Conservation (phyloP, 1,284 basidiomycete genomes). For the Cryptococcus neoformans region DNA sequence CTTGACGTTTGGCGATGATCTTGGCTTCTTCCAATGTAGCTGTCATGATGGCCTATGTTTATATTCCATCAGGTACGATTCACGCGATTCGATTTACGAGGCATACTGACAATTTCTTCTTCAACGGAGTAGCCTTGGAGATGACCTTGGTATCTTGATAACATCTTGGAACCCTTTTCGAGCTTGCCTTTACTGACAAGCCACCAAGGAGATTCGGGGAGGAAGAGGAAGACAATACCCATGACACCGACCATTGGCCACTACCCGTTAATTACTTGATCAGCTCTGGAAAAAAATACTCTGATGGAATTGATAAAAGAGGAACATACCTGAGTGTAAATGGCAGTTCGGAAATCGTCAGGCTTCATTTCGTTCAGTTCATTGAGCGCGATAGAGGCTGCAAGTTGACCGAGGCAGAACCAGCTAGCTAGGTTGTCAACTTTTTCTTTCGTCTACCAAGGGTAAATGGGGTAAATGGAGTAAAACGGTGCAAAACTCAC, state of each 20-base stretch:
- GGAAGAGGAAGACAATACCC: slow-evolving; percentile 16
- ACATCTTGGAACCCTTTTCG: slow-evolving; percentile 11
- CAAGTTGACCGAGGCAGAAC: slow-evolving; percentile 21
- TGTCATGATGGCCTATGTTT: slow-evolving; percentile 8
- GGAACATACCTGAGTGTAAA: slow-evolving; percentile 16
- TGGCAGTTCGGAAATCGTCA: slow-evolving; percentile 12
- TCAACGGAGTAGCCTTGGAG: slow-evolving; percentile 21
- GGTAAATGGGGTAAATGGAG: not conserved
- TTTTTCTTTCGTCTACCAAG: not conserved
- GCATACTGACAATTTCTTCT: slow-evolving; percentile 13
- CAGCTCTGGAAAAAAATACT: too few species aligned
- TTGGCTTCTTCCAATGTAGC: slow-evolving; percentile 14
- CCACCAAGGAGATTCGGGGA: slow-evolving; percentile 29
- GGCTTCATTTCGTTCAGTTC: slow-evolving; percentile 12
- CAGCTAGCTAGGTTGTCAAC: slow-evolving; percentile 4
- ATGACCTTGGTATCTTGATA: slow-evolving; percentile 14
- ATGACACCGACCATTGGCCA: slow-evolving; percentile 22
- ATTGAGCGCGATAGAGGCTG: slow-evolving; percentile 19
- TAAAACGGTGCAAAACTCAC: not conserved
- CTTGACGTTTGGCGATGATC: not conserved
- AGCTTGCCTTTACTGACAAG: slow-evolving; percentile 15
- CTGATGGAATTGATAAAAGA: not conserved
- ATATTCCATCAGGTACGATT: not conserved
- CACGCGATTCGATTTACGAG: not conserved
- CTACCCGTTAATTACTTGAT: not conserved